These are phyloP conservation scores for Fusarium sp. DNA, from an alignment of 2,329 filamentous ascomycete species.

Conservation along the genomic window DNA sequence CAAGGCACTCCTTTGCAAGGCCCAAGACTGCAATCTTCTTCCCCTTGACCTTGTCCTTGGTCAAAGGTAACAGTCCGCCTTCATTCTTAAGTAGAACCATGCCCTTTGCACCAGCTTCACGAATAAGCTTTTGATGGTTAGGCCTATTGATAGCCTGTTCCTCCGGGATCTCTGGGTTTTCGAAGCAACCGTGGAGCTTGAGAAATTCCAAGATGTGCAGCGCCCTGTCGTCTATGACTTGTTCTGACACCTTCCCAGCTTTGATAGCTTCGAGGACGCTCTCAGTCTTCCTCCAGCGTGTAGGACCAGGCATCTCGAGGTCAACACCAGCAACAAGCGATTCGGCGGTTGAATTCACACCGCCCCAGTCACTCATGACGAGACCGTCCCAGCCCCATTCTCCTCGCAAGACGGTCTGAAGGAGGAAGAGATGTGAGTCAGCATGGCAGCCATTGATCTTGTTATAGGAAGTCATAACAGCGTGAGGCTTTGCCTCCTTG, in stretches of 20 bases:
- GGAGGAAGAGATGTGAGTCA: slow-evolving; percentile 21
- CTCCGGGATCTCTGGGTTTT: slow-evolving; percentile 12
- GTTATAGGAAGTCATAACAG: slow-evolving; percentile 41
- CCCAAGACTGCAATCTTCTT: slow-evolving; percentile 44
- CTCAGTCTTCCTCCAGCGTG: slow-evolving; percentile 16
- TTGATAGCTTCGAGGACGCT: slow-evolving; percentile 14
- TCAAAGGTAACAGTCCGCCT: slow-evolving; percentile 62
- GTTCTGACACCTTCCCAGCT: slow-evolving; percentile 7
- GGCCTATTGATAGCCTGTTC: slow-evolving; percentile 38
- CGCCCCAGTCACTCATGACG: slow-evolving; percentile 35
- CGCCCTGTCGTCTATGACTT: slow-evolving; percentile 10
- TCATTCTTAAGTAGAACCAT: slow-evolving; percentile 68
- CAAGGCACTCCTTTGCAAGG: slow-evolving; percentile 42
- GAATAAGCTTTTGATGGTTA: slow-evolving; percentile 48
- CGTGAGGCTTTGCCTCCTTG: slow-evolving; percentile 46
- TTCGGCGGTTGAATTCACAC: slow-evolving; percentile 31
- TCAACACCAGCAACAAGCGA: slow-evolving; percentile 33
- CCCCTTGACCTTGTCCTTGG: slow-evolving; percentile 40
- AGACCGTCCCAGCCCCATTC: background rate
- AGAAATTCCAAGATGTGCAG: slow-evolving; percentile 8
- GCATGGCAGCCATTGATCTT: slow-evolving; percentile 51
- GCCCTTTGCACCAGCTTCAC: slow-evolving; percentile 51
- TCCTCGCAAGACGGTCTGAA: slow-evolving; percentile 42
- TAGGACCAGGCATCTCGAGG: slow-evolving; percentile 47
- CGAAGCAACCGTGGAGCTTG: slow-evolving; percentile 7